These are phyloP conservation scores for Sporisorium scitamineum DNA, from an alignment of 1,284 basidiomycete genomes.

Conservation along the genomic window DNA sequence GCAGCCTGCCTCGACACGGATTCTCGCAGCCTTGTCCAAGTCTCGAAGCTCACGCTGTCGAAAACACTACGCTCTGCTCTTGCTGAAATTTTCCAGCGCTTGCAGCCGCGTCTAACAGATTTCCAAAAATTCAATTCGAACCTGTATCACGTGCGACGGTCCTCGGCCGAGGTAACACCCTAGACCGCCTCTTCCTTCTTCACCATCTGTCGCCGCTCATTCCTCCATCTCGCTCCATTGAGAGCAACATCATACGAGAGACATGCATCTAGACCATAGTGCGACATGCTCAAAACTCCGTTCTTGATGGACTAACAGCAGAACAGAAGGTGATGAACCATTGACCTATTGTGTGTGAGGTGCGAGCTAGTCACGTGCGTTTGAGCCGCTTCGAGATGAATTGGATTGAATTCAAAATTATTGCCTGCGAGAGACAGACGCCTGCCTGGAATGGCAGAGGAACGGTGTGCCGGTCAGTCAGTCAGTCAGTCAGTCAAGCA, in stretches of 20 bases:
- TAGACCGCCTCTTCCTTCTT: background rate
- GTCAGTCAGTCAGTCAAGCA: too few relatives aligned
- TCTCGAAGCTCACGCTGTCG: background rate
- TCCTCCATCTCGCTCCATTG: background rate
- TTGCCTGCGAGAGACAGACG: background rate
- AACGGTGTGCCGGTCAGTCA: background rate
- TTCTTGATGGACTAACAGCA: background rate
- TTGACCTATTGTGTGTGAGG: too few relatives aligned
- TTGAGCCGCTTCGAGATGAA: background rate
- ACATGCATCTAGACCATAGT: background rate
- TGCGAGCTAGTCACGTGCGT: background rate
- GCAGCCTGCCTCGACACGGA: background rate
- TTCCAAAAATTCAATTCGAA: background rate
- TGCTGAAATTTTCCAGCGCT: background rate
- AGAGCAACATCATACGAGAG: too few relatives aligned
- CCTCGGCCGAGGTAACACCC: background rate
- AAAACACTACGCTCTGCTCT: slow-evolving; percentile 2
- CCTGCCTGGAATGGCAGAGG: background rate
- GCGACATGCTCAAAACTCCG: background rate
- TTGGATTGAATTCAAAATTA: background rate
- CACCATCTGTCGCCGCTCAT: background rate
- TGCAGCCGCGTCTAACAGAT: background rate
- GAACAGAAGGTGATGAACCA: background rate
- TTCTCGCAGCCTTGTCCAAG: background rate
- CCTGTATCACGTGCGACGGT: background rate